Base-by-base conservation (phyloP, 495 filamentous ascomycete genomes). In the Penicillium steckii region DNA sequence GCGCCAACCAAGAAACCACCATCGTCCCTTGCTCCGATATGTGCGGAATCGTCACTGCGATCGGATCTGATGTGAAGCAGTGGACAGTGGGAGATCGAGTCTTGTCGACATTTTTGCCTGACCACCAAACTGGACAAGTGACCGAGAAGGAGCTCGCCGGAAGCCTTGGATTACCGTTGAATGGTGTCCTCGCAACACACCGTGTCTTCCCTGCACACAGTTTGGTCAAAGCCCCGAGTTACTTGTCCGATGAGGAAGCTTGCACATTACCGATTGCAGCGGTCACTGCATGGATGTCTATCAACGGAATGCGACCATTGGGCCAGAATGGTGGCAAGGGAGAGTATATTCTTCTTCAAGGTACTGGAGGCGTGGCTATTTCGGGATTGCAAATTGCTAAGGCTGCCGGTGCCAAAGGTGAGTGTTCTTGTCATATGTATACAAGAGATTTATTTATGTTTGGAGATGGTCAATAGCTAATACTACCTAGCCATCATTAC, bases 311-410 rank as follows among this genome's bases (percentile, higher is more conserved):
- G 43, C 53, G 72, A 8, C 75, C 78, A 2, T 52, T 77, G n/a
- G 73, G 73, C 0, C 80, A 76, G 57, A 86, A 80, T 8, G 77
- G 91, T 19, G 76, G 74, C 0, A 77, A 77, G 58, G 88, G 85
- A 0, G 77, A 93, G 42, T 77, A 68, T 41, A 80, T 95, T 1
- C 67, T 95, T 19, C 82, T 87, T 7, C 87, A 91, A 59, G 90
- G 90, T 1, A 92, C 88, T 0, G 89, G 90, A 1, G 89, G 90
- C 42, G 89, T 95, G 19, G 81, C 80, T 30, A 78, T 92, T 25
- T 88, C 91, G 50, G 87, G 82, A 12, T 60, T 93, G 47, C 86
- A 86, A 75, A 93, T 93, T 60, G 89, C 86, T 17, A 92, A 91
- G 68, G 88, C 89, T 6, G 81, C 85, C 4, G 89, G 90, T 6